A percentile compares a stretch with the other conserved stretches of the same genome.
phyloP scores from a whole-genome alignment of 2,329 filamentous ascomycete species.

The Fusarium duplospermum region DNA sequence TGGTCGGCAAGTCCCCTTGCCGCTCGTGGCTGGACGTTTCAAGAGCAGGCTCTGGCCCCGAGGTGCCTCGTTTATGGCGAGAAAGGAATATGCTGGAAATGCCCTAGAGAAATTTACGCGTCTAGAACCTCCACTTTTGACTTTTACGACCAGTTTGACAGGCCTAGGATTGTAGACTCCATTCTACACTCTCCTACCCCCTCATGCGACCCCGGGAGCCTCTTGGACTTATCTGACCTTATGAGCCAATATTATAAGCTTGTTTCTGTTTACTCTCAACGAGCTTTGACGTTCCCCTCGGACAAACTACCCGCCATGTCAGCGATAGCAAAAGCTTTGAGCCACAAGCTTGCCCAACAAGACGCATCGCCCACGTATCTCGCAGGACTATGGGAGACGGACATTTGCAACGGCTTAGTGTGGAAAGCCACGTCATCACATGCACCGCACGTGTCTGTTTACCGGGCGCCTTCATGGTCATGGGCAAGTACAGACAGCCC shows the following conservation, averaged over 20 bases:
- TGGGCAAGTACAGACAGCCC: neutral
- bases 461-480: neutral
- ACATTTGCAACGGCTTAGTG: neutral
- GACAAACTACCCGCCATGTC: neutral
- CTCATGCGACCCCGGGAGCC: neutral
- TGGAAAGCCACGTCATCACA: neutral
- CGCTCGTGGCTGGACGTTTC: neutral
- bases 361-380: neutral
- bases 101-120: rapidly evolving
- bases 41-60: neutral
- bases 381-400: neutral
- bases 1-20: neutral
- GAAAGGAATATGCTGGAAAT: neutral
- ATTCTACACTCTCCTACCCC: neutral
- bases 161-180: neutral
- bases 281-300: neutral
- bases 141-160: too few relatives aligned
- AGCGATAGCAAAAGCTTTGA: neutral
- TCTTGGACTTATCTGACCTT: neutral
- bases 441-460: neutral
- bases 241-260: neutral
- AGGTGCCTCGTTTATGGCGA: neutral
- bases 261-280: neutral
- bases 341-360: neutral
- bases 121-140: too few relatives aligned